Evolutionary conservation across 1,139 yeast species (phyloP).

Genomic region (Taphrina betulina): DNA sequence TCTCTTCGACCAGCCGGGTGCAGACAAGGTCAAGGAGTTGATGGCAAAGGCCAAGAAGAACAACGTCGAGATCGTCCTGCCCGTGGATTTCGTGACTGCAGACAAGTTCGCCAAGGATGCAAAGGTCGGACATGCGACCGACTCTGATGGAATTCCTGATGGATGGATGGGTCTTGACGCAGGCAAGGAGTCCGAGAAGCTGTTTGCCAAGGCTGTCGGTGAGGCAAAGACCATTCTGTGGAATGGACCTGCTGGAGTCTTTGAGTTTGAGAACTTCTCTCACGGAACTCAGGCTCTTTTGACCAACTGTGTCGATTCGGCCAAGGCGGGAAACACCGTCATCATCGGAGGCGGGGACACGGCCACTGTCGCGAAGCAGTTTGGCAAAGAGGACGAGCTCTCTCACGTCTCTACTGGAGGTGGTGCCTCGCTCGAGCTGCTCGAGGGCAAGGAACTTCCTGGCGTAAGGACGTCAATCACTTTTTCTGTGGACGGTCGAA

Average conservation of each 20-base stretch:
- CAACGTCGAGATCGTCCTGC: slow-evolving; percentile 85
- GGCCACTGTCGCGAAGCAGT: slow-evolving; percentile 97
- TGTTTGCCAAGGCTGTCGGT: slow-evolving; percentile 74
- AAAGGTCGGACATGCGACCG: slow-evolving; percentile 71
- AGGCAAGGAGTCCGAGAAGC: slow-evolving; percentile 80
- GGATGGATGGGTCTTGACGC: slow-evolving; percentile 93
- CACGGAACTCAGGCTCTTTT: slow-evolving; percentile 84
- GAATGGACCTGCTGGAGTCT: slow-evolving; percentile 99
- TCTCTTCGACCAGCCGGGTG: slow-evolving; percentile 84
- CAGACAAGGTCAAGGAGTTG: slow-evolving; percentile 84
- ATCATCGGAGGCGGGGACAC: slow-evolving; percentile 98
- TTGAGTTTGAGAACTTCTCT: slow-evolving; percentile 88
- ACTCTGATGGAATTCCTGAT: slow-evolving; percentile 85
- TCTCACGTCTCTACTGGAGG: slow-evolving; percentile 99
- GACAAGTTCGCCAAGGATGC: slow-evolving; percentile 93
- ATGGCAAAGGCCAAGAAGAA: slow-evolving; percentile 93
- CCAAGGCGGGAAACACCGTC: slow-evolving; percentile 84
- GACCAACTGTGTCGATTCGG: slow-evolving; percentile 81
- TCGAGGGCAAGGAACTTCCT: slow-evolving; percentile 96
- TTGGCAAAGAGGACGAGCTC: slow-evolving; percentile 88
- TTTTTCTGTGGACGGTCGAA: no score
- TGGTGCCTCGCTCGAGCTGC: slow-evolving; percentile 96
- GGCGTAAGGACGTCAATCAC: no score
- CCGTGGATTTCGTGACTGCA: slow-evolving; percentile 91
- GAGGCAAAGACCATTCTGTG: slow-evolving; percentile 95